Evolutionary conservation across 2,329 filamentous ascomycete species (phyloP).

Genomic region (Ophiostoma himal-ulmi): DNA sequence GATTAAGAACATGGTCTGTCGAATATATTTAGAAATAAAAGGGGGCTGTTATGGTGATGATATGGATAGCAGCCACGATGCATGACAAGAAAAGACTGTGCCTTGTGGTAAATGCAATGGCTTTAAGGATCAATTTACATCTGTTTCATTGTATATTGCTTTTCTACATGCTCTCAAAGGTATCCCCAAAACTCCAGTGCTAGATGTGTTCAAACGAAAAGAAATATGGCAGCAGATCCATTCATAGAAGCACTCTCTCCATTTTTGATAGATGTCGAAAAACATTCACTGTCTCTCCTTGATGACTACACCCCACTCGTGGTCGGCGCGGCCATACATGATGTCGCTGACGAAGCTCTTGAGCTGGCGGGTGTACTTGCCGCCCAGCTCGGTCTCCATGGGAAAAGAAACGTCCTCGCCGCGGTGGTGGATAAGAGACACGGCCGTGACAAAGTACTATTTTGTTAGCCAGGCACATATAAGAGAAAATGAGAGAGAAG

Average conservation of each 20-base stretch:
- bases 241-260: background rate
- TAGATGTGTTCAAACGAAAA: background rate
- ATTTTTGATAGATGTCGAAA: background rate
- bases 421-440: slow-evolving; percentile 63
- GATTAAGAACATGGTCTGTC: background rate
- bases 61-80: background rate
- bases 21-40: background rate
- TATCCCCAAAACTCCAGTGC: background rate
- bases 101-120: background rate
- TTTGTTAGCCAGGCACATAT: background rate
- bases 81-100: background rate
- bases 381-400: slow-evolving; percentile 48
- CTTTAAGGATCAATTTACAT: background rate
- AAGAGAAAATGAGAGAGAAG: slow-evolving; percentile 34
- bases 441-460: slow-evolving; percentile 64
- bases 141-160: background rate
- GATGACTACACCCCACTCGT: slow-evolving; percentile 65
- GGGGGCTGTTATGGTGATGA: background rate
- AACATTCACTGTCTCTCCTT: slow-evolving; percentile 41
- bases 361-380: slow-evolving; percentile 53
- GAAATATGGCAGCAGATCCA: background rate
- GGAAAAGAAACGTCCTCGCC: slow-evolving; percentile 58
- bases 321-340: slow-evolving; percentile 65
- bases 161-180: background rate
- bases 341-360: slow-evolving; percentile 65